Evolutionary conservation across 768 basidiomycete genomes (phyloP).

Genomic region (Serendipita sp.): DNA sequence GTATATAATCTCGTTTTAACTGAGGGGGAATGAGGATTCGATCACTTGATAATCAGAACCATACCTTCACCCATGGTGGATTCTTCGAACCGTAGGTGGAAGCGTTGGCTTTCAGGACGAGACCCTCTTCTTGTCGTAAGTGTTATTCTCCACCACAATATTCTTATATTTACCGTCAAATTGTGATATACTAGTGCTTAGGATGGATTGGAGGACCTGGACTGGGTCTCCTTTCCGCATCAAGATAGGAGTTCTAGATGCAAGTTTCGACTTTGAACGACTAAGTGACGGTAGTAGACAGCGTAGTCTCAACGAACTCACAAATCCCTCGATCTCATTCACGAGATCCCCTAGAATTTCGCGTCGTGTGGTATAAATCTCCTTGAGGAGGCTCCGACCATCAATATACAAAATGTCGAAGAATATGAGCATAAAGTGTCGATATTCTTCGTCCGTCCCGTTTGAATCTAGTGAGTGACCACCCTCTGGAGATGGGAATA

Average conservation of each 20-base stretch:
- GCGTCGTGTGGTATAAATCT: slow-evolving; percentile 45
- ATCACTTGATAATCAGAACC: neutral
- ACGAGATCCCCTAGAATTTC: slow-evolving; percentile 44
- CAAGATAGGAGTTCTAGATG: neutral
- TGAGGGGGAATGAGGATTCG: slow-evolving; percentile 11
- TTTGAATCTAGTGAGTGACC: slow-evolving; percentile 28
- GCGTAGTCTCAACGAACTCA: slow-evolving; percentile 13
- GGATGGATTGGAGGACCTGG: neutral
- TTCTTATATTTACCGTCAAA: neutral
- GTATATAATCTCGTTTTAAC: slow-evolving; percentile 79
- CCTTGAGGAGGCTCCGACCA: slow-evolving; percentile 35
- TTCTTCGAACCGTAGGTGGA: slow-evolving; percentile 49
- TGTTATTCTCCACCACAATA: neutral
- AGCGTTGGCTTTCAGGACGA: slow-evolving; percentile 62
- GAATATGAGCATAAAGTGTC: slow-evolving; percentile 67
- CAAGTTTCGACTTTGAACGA: neutral
- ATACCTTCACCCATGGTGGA: slow-evolving; percentile 69
- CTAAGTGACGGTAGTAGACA: neutral
- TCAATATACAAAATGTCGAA: slow-evolving; percentile 73
- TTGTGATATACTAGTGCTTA: neutral
- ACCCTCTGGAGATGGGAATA: neutral
- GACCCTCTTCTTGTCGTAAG: slow-evolving; percentile 20
- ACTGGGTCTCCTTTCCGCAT: slow-evolving; percentile 1
- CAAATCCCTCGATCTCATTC: slow-evolving; percentile 36
- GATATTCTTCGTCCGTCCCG: slow-evolving; percentile 22